Base-by-base conservation (phyloP, 805 yeast genomes). In the Yarrowia porcina region DNA sequence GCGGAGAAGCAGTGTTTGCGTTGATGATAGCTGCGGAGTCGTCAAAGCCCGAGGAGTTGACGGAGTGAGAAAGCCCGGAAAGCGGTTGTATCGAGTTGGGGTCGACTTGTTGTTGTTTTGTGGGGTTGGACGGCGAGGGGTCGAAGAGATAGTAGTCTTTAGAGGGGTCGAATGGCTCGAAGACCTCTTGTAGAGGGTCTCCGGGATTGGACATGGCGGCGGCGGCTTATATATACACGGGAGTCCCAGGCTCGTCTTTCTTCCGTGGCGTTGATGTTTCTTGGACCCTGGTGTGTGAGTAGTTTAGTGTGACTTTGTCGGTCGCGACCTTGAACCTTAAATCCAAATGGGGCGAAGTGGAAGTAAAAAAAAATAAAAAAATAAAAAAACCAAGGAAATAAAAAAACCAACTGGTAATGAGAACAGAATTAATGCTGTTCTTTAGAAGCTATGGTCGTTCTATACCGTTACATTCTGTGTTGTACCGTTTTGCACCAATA, bases 181-280 rank as follows among this genome's bases (percentile, higher is more conserved):
- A 52, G 59, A 52, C 59, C 59, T 52, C 59, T 52, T 23, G 59
- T 2, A 52, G 59, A 36, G 59, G 25, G 27, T 52, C 44, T 35
- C 59, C 59, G 20, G 44, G 8, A 17, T 27, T 36, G 25, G 59
- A 11, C 59, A 52, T 52, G 59, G 59, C 59, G 59, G n/a, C 13
- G n/a, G 28, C 10, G 39, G 21, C 30, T 49, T 49, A 49, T 49
- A 33, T 49, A 49, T 49, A 49, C 30, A 13, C 32, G 13, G 21
- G 9, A n/a, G 18, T 32, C 30, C 38, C 39, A 5, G 27, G n/a
- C 28, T 11, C 3, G 23, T 28, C 36, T 45, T 30, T 45, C 25
- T 45, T 36, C 25, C 52, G 50, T 45, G 33, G 50, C 50, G 52
- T 45, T 13, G 52, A 45, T 30, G 36, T 45, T 41, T 33, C 9